Evolutionary conservation across 176 grass and related monocot species (phyloP).

Genomic region (Paspalum notatum): DNA sequence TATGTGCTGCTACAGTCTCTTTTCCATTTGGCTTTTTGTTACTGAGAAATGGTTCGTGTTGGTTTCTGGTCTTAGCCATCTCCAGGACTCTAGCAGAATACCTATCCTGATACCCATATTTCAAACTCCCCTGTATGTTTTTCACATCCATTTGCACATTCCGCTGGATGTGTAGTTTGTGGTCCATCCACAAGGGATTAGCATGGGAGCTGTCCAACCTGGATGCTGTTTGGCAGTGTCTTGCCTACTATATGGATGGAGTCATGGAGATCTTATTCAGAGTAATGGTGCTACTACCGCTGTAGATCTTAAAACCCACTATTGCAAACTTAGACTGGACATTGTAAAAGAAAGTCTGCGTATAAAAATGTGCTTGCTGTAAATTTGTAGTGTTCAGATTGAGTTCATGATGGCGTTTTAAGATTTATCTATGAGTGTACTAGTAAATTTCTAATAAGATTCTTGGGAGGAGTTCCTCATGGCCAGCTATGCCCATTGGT

Average conservation of each 20-base stretch:
- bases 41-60: constrained; percentile 12
- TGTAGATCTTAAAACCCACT: constrained; percentile 35
- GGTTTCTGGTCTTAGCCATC: constrained; percentile 30
- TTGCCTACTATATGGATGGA: neutral
- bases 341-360: constrained; percentile 41
- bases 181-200: constrained; percentile 40
- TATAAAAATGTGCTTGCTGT: constrained; percentile 7
- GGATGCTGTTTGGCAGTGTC: constrained; percentile 18
- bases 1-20: constrained; percentile 14
- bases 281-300: neutral
- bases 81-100: no score
- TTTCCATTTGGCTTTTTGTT: constrained; percentile 34
- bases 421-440: constrained; percentile 19
- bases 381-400: constrained; percentile 65
- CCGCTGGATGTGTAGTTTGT: constrained; percentile 22
- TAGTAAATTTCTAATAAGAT: constrained; percentile 33
- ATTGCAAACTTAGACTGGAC: constrained; percentile 41
- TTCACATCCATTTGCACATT: no score
- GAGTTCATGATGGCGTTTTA: constrained; percentile 40
- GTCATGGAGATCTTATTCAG: neutral
- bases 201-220: constrained; percentile 29
- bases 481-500: constrained; percentile 40
- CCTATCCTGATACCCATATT: no score
- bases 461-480: constrained; percentile 34
- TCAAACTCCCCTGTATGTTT: no score